A percentile compares a stretch with the other conserved stretches of the same genome.
phyloP scores from a whole-genome alignment of 1,284 basidiomycete genomes.

The Heterobasidion irregulare region DNA sequence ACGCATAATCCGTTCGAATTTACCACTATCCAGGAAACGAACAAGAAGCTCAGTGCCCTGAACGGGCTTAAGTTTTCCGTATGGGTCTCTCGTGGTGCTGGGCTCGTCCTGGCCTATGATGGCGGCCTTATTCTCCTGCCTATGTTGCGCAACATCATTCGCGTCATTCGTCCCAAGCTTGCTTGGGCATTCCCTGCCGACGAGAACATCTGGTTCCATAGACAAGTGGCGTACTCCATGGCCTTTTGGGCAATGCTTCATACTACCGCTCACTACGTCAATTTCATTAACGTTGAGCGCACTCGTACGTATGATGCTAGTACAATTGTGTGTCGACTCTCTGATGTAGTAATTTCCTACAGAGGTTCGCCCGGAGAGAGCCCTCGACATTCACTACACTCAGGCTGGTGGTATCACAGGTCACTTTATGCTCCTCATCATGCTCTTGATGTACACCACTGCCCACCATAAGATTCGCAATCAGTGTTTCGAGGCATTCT shows the following conservation, averaged over 20 bases:
- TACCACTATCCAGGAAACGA: conserved; percentile 38
- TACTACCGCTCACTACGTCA: conserved; percentile 85
- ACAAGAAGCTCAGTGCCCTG: conserved; percentile 57
- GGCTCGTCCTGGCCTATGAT: conserved; percentile 77
- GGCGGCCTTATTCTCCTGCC: conserved; percentile 79
- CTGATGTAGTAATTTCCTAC: conserved; percentile 7
- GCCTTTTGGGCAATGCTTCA: conserved; percentile 84
- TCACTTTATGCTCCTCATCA: conserved; percentile 85
- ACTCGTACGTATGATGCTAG: conserved; percentile 43
- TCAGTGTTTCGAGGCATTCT: conserved; percentile 88
- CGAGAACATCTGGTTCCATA: conserved; percentile 90
- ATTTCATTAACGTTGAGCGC: conserved; percentile 81
- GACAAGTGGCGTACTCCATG: conserved; percentile 86
- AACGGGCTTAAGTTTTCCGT: conserved; percentile 76
- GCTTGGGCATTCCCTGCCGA: conserved; percentile 79
- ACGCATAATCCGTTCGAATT: no score
- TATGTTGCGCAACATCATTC: conserved; percentile 79
- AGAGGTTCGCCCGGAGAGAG: conserved; percentile 73
- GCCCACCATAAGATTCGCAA: conserved; percentile 76
- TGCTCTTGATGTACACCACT: conserved; percentile 81
- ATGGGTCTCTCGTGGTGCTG: conserved; percentile 82
- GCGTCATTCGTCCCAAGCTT: conserved; percentile 68
- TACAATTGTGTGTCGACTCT: neutral
- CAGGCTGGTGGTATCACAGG: conserved; percentile 84
- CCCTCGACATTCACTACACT: conserved; percentile 77